Evolutionary conservation across 1,284 basidiomycete genomes (phyloP), one percentile per base, ranked within the genome.

Genomic region (Cryptococcus depauperatus): DNA sequence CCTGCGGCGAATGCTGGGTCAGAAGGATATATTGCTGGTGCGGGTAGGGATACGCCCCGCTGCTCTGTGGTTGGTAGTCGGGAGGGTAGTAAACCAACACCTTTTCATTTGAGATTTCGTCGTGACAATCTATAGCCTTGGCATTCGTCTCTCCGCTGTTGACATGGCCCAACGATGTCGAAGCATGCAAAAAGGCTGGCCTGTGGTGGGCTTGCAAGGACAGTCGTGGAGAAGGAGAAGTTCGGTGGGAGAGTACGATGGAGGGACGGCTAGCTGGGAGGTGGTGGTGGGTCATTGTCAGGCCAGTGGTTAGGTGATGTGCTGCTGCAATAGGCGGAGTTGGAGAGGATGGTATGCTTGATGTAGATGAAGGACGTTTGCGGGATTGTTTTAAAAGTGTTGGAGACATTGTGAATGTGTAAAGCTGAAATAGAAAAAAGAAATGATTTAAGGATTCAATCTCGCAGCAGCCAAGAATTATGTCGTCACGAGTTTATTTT

Each of bases 101-200:
- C 35, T 37, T 22, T 22, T 37, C 23, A 22, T 22, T 16, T 16
- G 19, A 18, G 18, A 16, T 22, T 37, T 23, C 35, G 14, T 14
- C 35, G 3, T 6, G 14, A n/a, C 25, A 18, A 18, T 30, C 10
- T 25, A 13, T 19, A 9, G 22, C 4, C 14, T 25, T n/a, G 26
- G 14, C 26, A 11, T 22, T 11, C 39, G n/a, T 37, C 21, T 11
- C 35, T 16, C 35, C 22, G 18, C 7, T 23, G 35, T 22, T 37
- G 9, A 14, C 35, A 23, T 22, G 29, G 29, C 29, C 29, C 14
- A 18, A 43, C 18, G 37, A 41, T 8, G 55, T 57, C 11, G 44
- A 43, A 14, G 55, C 44, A 34, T 57, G 55, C 5, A 42, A 16
- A 30, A 57, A 57, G 4, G 46, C 29, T 27, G 55, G 55, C 38